Percentiles rank a stretch among this genome's conserved stretches.
phyloP scores from a whole-genome alignment of 75 land plant species.

The Cupressus sempervirens region DNA sequence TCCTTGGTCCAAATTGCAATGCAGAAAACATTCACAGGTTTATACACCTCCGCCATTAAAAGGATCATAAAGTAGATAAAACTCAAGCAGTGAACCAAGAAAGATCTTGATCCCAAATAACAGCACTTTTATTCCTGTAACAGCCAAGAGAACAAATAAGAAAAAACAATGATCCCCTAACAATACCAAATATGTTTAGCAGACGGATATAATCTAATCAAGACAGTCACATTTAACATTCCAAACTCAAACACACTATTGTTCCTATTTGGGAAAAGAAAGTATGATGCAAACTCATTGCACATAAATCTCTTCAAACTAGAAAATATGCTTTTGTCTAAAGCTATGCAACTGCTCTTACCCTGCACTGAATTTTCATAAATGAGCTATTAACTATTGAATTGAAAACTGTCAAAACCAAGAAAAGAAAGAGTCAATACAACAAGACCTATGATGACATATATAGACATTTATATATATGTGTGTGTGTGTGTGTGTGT shows the following conservation, averaged over 20 bases:
- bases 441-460: not conserved
- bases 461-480: too few species aligned
- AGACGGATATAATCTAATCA: not conserved
- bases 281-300: not conserved
- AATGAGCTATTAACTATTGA: not conserved
- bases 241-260: not conserved
- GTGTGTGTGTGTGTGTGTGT: too few species aligned
- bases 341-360: not conserved
- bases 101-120: not conserved
- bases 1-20: not conserved
- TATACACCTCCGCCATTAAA: slow-evolving; percentile 1
- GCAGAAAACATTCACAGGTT: not conserved
- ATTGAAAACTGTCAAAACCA: not conserved
- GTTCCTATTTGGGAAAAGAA: not conserved
- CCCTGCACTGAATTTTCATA: not conserved
- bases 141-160: not conserved
- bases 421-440: not conserved
- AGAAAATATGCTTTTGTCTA: not conserved
- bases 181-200: not conserved
- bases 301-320: not conserved
- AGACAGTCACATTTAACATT: not conserved
- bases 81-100: not conserved
- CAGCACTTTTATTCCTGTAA: not conserved
- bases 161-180: not conserved
- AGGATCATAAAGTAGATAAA: not conserved